Base-by-base conservation (phyloP, 2,329 filamentous ascomycete genomes). In the Cordyceps farinosa region DNA sequence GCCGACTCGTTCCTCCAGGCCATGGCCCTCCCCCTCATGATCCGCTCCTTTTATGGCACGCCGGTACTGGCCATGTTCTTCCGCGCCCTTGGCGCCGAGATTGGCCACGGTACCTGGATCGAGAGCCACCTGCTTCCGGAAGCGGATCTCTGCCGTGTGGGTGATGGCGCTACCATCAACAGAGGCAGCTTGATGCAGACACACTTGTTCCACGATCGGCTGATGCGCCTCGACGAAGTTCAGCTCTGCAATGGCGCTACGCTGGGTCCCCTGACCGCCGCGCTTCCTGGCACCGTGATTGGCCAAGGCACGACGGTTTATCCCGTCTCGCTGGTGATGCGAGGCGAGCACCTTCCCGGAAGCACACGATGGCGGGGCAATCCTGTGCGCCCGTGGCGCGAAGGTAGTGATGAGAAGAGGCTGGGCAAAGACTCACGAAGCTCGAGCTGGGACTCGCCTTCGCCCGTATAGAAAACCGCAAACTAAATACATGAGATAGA, bases 1-100 rank as follows among this genome's bases (percentile, higher is more conserved):
- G 89, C 87, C 17, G 83, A 86, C 68, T 72, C 75, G 34, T 87
- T 90, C 69, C 76, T 90, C 52, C 79, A 84, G 56, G 64, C 63
- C 9, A 52, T 69, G 9, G 67, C 65, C 10, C 59, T 67, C 1
- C 67, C 67, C 4, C 66, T 65, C 54, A 52, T 68, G 48, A 64
- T 65, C 2, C 47, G 45, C 15, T 44, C 51, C 29, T 64, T 63
- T 57, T 67, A 68, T 60, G 67, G 67, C 63, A 69, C 67, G 3
- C 67, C 67, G 0, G 29, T 69, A 2, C 64, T 69, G 11, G 53
- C 50, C 34, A 57, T 62, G 51, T 68, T 66, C 64, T 58, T 69
- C 64, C 65, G 66, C 29, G 54, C 66, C 0, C 62, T 69, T 1
- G 67, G 67, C 1, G 67, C 67, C n/a, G 65, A 65, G 36, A 64